Conservation (phyloP, 2,329 filamentous ascomycete genomes). For the Pseudogymnoascus sp. region DNA sequence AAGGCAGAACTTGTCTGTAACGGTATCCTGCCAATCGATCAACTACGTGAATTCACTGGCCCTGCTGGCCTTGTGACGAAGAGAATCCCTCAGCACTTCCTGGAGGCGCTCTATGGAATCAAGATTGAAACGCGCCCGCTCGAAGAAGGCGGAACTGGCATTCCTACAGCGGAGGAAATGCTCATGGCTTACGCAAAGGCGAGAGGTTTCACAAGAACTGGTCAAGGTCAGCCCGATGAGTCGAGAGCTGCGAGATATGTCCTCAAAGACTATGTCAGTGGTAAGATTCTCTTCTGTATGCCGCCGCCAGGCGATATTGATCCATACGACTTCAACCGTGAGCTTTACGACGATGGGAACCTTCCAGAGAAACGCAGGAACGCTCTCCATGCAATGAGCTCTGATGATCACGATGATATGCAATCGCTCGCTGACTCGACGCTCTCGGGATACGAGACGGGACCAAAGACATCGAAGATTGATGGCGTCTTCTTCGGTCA, state of each 20-base stretch:
- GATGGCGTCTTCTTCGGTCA: constrained; percentile 86
- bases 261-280: constrained; percentile 95
- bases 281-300: constrained; percentile 86
- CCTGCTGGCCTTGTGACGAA: constrained; percentile 75
- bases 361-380: constrained; percentile 73
- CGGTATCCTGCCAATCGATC: constrained; percentile 91
- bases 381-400: constrained; percentile 41
- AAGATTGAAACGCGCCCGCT: constrained; percentile 69
- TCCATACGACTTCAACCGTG: constrained; percentile 69
- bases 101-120: constrained; percentile 92
- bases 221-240: constrained; percentile 85
- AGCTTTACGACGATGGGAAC: constrained; percentile 76
- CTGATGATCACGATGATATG: constrained; percentile 27
- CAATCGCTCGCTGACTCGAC: constrained; percentile 38
- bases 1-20: constrained; percentile 96
- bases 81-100: constrained; percentile 76
- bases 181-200: constrained; percentile 80
- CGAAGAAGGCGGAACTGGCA: constrained; percentile 88
- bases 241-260: constrained; percentile 82
- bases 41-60: constrained; percentile 85
- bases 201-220: constrained; percentile 82
- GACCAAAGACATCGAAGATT: constrained; percentile 65
- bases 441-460: constrained; percentile 44
- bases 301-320: constrained; percentile 72
- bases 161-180: constrained; percentile 76